Conservation (phyloP, 2,329 filamentous ascomycete species). For the Aspergillus fijiensis region DNA sequence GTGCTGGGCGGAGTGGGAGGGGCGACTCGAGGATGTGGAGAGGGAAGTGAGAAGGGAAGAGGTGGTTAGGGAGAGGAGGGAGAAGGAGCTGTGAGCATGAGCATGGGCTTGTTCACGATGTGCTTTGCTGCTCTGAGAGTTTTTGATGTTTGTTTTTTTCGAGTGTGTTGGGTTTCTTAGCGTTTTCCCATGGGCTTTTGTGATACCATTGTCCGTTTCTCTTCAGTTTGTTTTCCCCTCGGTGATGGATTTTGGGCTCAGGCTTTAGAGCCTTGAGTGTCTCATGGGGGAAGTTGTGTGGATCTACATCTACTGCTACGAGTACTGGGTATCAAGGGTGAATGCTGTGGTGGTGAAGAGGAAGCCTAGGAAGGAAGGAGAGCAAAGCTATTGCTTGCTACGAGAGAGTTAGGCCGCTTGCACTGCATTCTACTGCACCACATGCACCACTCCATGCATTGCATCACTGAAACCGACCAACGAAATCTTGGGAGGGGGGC, state of each 20-base stretch:
- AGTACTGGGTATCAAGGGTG: too few relatives aligned
- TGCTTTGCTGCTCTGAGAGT: too few relatives aligned
- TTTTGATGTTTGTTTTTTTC: too few relatives aligned
- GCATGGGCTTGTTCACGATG: neutral
- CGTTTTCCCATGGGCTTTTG: neutral
- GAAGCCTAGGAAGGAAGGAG: neutral
- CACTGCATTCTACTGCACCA: neutral
- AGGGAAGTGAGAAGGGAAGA: conserved; percentile 64
- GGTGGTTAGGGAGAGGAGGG: conserved; percentile 54
- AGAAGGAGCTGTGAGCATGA: conserved; percentile 36
- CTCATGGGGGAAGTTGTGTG: neutral
- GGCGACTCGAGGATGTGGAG: conserved; percentile 65
- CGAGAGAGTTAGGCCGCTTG: neutral
- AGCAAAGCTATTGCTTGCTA: neutral
- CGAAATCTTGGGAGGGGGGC: neutral
- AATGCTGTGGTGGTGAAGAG: too few relatives aligned
- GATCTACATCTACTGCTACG: neutral
- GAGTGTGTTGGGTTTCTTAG: neutral
- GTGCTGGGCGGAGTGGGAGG: conserved; percentile 70
- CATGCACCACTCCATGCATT: neutral
- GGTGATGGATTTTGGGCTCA: neutral
- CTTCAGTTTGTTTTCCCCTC: neutral
- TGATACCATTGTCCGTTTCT: neutral
- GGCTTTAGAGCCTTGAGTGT: neutral
- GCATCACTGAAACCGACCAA: neutral